Percentiles rank a stretch among this genome's conserved stretches.
Evolutionary conservation across 116 monocot species (phyloP).

Genomic region (Posidonia oceanica): DNA sequence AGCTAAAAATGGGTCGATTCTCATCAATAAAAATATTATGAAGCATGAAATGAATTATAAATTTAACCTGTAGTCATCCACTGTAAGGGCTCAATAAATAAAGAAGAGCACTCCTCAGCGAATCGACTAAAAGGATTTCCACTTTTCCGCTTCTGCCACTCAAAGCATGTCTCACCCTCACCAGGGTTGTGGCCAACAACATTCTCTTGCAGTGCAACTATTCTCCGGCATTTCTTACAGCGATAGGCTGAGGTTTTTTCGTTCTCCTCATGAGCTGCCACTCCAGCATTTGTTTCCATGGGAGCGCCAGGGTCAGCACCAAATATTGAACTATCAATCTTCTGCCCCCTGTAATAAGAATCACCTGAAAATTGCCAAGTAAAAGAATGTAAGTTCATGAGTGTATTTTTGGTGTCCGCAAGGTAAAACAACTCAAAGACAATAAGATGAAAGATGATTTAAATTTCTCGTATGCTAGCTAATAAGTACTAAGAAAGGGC

Average conservation of each 20-base stretch:
- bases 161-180: constrained; percentile 74
- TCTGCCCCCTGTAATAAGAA: constrained; percentile 65
- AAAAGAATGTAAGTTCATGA: not conserved
- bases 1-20: not conserved
- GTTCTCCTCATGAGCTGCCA: constrained; percentile 8
- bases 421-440: not conserved
- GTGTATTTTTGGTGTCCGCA: not conserved
- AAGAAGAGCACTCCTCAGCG: constrained; percentile 63
- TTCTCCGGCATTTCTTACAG: constrained; percentile 88
- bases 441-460: not conserved
- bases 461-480: not conserved
- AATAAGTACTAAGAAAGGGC: not conserved
- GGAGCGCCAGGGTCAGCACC: constrained; percentile 73
- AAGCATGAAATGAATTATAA: too few species aligned
- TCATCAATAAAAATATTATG: not conserved
- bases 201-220: constrained; percentile 79
- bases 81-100: constrained; percentile 83
- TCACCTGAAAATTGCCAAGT: constrained; percentile 37
- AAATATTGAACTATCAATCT: constrained; percentile 74
- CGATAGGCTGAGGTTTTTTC: constrained; percentile 38
- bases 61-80: constrained; percentile 87
- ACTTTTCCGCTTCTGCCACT: constrained; percentile 62
- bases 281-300: constrained; percentile 12
- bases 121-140: constrained; percentile 26
- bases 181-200: constrained; percentile 70